Evolutionary conservation across 495 filamentous ascomycete genomes (phyloP), one percentile per base, ranked within the genome.

Genomic region (Tuber umbilicatum): DNA sequence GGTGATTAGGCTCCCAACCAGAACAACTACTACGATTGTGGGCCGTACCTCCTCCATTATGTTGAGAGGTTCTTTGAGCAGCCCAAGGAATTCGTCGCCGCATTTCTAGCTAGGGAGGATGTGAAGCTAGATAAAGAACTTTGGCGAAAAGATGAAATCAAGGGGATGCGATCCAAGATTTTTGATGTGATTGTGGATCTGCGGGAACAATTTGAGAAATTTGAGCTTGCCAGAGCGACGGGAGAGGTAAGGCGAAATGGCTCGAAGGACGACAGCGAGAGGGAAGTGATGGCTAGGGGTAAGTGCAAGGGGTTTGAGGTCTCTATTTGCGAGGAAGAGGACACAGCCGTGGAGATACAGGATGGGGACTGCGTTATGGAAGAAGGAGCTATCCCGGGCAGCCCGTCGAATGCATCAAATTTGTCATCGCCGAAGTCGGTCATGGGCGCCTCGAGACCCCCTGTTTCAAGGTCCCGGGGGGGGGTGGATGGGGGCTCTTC

Each of bases 11-110:
- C 69, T 31, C 95, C 96, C 2, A 81, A 88, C 71, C 95, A 99
- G 83, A 84, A 88, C 21, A 99, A 98, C 77, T 91, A 85, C 80
- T 94, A 88, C 64, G 95, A 99, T 82, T 99, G 95, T 81, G 95
- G 95, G 3, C 82, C 97, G 2, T 98, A 89, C 82, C 84, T 98
- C 14, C 83, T 97, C 16, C 91, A 89, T 5, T 99, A 98, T 76
- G 82, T 95, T 39, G 88, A 92, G 77, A 89, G 90, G 76, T 97
- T 99, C 74, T 86, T 82, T 47, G 78, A 82, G 27, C 55, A 76
- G 5, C 71, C 75, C 9, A 77, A 78, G 70, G 72, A 78, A 39
- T 78, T 82, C 31, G 72, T 76, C 40, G 38, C 73, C 68, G 74
- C 73, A 38, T 78, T 82, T 69, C 74, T 82, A 19, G 74, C 73